Conservation (phyloP, 2,329 filamentous ascomycete genomes). For the Colletotrichum viniferum region DNA sequence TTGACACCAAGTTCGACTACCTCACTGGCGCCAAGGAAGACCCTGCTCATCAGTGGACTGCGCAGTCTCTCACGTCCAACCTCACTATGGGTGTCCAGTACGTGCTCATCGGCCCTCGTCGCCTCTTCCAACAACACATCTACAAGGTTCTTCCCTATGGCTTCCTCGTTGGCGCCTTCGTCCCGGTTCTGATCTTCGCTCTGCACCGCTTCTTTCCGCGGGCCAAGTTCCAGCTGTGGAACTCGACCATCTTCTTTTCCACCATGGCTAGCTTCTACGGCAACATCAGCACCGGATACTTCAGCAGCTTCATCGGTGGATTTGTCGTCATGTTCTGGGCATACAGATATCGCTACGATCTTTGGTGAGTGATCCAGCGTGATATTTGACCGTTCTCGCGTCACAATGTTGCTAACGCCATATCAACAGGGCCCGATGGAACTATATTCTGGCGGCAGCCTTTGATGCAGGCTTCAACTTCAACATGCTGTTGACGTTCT, state of each 20-base stretch:
- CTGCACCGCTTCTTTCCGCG: slow-evolving; percentile 58
- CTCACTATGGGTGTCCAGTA: slow-evolving; percentile 65
- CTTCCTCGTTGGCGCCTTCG: slow-evolving; percentile 53
- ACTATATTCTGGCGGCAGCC: slow-evolving; percentile 64
- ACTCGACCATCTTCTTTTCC: slow-evolving; percentile 66
- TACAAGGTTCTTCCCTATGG: slow-evolving; percentile 56
- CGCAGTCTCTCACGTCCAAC: slow-evolving; percentile 53
- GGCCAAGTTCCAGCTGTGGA: slow-evolving; percentile 61
- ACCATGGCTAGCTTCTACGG: slow-evolving; percentile 61
- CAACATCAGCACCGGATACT: slow-evolving; percentile 64
- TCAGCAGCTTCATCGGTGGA: slow-evolving; percentile 61
- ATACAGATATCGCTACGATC: slow-evolving; percentile 57
- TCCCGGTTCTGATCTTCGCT: slow-evolving; percentile 51
- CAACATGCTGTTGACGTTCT: slow-evolving; percentile 65
- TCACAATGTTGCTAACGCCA: neutral
- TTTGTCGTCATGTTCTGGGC: slow-evolving; percentile 65
- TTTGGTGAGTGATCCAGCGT: slow-evolving; percentile 43
- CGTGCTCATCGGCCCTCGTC: slow-evolving; percentile 51
- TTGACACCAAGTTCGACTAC: slow-evolving; percentile 61
- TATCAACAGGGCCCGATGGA: slow-evolving; percentile 50
- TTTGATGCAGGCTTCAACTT: slow-evolving; percentile 68
- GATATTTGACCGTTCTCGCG: neutral
- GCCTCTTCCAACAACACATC: slow-evolving; percentile 51
- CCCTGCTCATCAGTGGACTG: slow-evolving; percentile 66
- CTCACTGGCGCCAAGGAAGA: slow-evolving; percentile 54